phyloP scores from a whole-genome alignment of 208 protist genomes.

The Novymonas esmeraldas region DNA sequence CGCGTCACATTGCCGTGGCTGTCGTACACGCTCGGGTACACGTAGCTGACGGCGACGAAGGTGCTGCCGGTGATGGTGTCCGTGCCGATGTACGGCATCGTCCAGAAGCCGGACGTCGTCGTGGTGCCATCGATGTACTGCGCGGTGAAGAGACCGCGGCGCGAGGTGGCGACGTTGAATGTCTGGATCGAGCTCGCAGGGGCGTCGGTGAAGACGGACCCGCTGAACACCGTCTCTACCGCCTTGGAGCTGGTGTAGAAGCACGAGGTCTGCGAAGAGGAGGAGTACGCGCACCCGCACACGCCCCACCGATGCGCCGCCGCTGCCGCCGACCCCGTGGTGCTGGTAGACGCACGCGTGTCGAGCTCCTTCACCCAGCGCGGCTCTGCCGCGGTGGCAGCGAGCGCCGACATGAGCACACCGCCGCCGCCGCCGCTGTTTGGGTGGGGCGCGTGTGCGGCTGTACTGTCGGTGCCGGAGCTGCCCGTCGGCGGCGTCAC shows the following conservation, averaged over 20 bases:
- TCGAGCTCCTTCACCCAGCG: background rate
- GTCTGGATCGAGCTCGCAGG: constrained; percentile 1
- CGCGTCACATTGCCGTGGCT: constrained; percentile 25
- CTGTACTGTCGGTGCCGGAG: no score
- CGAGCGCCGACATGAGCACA: no score
- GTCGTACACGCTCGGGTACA: constrained; percentile 38
- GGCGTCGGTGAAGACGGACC: constrained; percentile 17
- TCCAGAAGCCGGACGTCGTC: constrained; percentile 38
- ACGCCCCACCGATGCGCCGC: constrained; percentile 31
- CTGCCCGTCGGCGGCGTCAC: no score
- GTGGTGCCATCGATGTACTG: constrained; percentile 19
- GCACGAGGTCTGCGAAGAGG: constrained; percentile 26
- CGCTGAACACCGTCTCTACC: constrained; percentile 37
- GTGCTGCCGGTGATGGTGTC: constrained; percentile 25
- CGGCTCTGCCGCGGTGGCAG: background rate
- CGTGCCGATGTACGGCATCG: constrained; percentile 38
- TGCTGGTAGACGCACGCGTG: background rate
- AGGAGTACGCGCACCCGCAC: constrained; percentile 38
- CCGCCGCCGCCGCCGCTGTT: no score
- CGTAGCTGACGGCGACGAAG: constrained; percentile 38
- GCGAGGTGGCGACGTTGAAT: constrained; percentile 20
- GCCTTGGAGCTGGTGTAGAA: constrained; percentile 41
- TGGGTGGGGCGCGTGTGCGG: no score
- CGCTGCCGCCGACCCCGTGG: background rate
- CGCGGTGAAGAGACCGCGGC: constrained; percentile 26